phyloP scores from a whole-genome alignment of 2,329 filamentous ascomycete genomes.

The Trichoderma atrobrunneum region DNA sequence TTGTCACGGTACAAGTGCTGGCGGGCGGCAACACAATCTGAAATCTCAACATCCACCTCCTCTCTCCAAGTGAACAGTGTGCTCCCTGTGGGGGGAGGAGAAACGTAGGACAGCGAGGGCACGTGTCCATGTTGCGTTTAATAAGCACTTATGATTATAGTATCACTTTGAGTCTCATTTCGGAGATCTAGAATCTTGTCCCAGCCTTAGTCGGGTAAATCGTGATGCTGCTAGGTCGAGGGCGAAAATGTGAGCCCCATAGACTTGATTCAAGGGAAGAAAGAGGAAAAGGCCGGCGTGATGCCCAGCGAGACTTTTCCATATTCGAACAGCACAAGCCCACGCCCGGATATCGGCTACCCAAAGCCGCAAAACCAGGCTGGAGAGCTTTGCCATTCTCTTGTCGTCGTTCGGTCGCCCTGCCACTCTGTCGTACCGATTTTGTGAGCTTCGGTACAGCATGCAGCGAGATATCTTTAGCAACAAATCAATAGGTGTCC shows the following conservation, averaged over 20 bases:
- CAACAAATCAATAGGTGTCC: neutral
- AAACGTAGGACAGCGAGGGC: slow-evolving; percentile 4
- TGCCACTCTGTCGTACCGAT: neutral
- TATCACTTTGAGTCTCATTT: neutral
- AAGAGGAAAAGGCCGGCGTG: neutral
- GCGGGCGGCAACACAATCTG: slow-evolving; percentile 3
- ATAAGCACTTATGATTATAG: neutral
- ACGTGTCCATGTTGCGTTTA: slow-evolving; percentile 2
- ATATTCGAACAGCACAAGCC: neutral
- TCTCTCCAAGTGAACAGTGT: neutral
- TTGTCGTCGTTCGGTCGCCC: neutral
- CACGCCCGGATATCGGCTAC: neutral
- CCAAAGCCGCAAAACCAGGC: neutral
- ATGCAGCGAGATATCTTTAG: slow-evolving; percentile 17
- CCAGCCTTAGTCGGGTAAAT: neutral
- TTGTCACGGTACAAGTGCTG: neutral
- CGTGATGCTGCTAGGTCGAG: neutral
- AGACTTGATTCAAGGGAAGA: neutral
- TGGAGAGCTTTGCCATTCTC: neutral
- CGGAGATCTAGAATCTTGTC: neutral
- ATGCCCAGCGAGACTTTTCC: neutral
- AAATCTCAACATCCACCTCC: neutral
- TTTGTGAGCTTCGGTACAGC: neutral
- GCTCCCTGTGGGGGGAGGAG: neutral
- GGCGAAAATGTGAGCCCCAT: neutral